Percentiles rank a stretch among this genome's conserved stretches.
Evolutionary conservation across 768 basidiomycete genomes (phyloP).

Genomic region (Peribolospora kevripleyi): DNA sequence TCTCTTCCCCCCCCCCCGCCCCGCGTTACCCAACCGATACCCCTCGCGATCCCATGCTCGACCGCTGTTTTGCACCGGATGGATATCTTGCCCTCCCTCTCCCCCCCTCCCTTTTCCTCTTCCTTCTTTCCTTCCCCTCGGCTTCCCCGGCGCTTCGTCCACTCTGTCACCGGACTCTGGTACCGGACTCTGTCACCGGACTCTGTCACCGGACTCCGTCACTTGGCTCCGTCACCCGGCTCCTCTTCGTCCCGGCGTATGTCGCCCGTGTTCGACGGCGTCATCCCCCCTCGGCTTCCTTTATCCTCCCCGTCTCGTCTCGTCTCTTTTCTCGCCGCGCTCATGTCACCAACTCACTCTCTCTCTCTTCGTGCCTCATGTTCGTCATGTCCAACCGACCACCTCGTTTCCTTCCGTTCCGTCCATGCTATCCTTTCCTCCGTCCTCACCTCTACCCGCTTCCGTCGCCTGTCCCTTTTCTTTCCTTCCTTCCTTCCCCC

Average conservation of each 20-base stretch:
- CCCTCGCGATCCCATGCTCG: slow-evolving; percentile 3
- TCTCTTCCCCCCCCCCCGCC: not conserved
- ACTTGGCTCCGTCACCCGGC: too few relatives aligned
- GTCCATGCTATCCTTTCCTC: not conserved
- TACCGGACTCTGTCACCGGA: too few relatives aligned
- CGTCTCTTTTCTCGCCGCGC: not conserved
- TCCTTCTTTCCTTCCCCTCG: not conserved
- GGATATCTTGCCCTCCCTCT: not conserved
- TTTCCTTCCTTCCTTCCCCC: not conserved
- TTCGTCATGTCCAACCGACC: too few relatives aligned
- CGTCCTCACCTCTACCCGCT: not conserved
- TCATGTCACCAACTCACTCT: not conserved
- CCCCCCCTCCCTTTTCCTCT: not conserved
- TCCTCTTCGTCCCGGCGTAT: too few relatives aligned
- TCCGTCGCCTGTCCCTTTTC: not conserved
- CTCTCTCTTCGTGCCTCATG: not conserved
- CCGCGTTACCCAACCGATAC: not conserved
- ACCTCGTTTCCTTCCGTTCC: too few relatives aligned
- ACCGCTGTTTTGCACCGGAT: not conserved
- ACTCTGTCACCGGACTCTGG: too few relatives aligned
- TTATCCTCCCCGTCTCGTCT: too few relatives aligned
- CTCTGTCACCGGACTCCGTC: too few relatives aligned
- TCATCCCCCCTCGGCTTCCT: too few relatives aligned
- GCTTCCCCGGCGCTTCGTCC: not conserved
- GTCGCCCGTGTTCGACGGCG: too few relatives aligned